Base-by-base conservation (phyloP, 2,329 filamentous ascomycete species). In the Penicillium brasilianum region DNA sequence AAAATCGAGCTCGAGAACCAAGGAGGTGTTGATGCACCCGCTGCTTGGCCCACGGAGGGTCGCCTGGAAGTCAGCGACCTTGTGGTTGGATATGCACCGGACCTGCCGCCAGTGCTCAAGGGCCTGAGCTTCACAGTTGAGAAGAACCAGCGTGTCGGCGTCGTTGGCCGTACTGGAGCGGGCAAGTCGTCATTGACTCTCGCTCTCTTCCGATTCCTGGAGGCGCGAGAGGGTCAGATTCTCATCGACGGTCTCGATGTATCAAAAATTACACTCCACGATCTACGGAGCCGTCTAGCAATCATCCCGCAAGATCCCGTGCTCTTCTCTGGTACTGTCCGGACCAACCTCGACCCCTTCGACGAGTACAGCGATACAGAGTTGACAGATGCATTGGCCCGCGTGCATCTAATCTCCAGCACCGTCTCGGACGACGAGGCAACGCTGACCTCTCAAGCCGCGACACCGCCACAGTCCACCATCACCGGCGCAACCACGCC, bases 241-340 rank as follows among this genome's bases (percentile, higher is more conserved):
- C 41, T 69, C 20, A 72, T 77, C 9, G 73, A 76, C 49, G 72
- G 71, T 2, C 22, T 74, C 2, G 69, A 74, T 55, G 90, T 93
- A 55, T 88, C 68, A 1, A 68, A 63, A n/a, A 67, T 73, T 25
- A 68, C 62, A 25, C 63, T 71, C 5, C 66, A 89, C 58, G 87
- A 90, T 58, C 80, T 95, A 11, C 85, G 91, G 25, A 88, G 86
- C n/a, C 84, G 90, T 0, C 77, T 95, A 0, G 89, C 90, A 39
- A 93, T 95, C 66, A 94, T 95, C 57, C 91, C 91, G 1, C 90
- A 93, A 77, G 91, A 94, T 66, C 91, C 91, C 0, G 90, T 93
- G 1, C 82, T 95, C 7, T 94, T 95, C 77, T 91, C 88, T 0
- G 91, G 92, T 22, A 93, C 90, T 0, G 81, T 95, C 20, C 84